Conservation (phyloP, 2,329 filamentous ascomycete species). For the Ascochyta rabiei region DNA sequence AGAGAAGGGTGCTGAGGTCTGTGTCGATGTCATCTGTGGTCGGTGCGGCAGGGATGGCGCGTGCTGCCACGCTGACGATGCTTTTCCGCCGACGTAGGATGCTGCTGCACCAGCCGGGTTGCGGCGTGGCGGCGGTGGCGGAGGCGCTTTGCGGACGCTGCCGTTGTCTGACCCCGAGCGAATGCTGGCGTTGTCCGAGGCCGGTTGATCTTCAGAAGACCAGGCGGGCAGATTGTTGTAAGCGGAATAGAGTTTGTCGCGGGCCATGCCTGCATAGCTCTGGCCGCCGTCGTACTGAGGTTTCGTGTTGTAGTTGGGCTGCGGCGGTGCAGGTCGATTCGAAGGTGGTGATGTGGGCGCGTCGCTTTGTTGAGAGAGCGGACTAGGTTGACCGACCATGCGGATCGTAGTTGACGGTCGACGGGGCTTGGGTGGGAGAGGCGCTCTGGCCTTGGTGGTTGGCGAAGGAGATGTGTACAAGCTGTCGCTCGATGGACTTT, state of each 20-base stretch:
- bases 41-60: slow-evolving; percentile 40
- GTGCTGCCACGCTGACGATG: slow-evolving; percentile 43
- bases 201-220: slow-evolving; percentile 29
- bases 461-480: slow-evolving; percentile 11
- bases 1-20: slow-evolving; percentile 36
- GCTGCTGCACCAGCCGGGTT: slow-evolving; percentile 48
- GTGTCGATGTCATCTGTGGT: slow-evolving; percentile 23
- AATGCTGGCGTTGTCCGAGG: slow-evolving; percentile 17
- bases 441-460: slow-evolving; percentile 39
- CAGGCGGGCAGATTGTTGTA: slow-evolving; percentile 49
- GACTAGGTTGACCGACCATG: slow-evolving; percentile 28
- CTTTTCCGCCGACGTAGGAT: slow-evolving; percentile 47
- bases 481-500: slow-evolving; percentile 46
- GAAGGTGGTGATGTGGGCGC: slow-evolving; percentile 36
- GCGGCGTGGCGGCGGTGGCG: slow-evolving; percentile 46
- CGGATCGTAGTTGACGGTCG: slow-evolving; percentile 30
- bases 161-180: slow-evolving; percentile 13
- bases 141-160: slow-evolving; percentile 29
- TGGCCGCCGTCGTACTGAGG: slow-evolving; percentile 36
- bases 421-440: slow-evolving; percentile 43
- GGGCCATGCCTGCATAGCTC: slow-evolving; percentile 46
- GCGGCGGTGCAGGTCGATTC: slow-evolving; percentile 36
- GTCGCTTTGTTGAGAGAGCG: slow-evolving; percentile 33
- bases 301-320: slow-evolving; percentile 32
- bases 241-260: slow-evolving; percentile 47